A percentile compares a stretch with the other conserved stretches of the same genome.
Evolutionary conservation across 495 filamentous ascomycete species (phyloP).

Genomic region (Annulohypoxylon stygium): DNA sequence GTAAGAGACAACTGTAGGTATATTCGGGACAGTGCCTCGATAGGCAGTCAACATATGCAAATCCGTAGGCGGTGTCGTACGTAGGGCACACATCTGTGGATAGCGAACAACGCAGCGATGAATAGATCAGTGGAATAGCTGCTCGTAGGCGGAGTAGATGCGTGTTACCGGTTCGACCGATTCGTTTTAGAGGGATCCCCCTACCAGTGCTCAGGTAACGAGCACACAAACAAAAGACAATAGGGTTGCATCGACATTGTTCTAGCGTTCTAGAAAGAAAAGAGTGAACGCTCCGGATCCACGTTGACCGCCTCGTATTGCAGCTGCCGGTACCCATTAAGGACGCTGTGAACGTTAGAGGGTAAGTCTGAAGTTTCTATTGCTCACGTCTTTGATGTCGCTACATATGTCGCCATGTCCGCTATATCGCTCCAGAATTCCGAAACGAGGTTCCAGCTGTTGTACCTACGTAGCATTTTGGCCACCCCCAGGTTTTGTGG

Average conservation of each 20-base stretch:
- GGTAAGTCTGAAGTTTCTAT: constrained; percentile 32
- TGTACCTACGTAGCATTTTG: constrained; percentile 18
- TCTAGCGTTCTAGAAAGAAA: constrained; percentile 49
- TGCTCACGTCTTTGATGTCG: background rate
- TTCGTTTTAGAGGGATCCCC: constrained; percentile 4
- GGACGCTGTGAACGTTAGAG: background rate
- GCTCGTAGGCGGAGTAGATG: constrained; percentile 23
- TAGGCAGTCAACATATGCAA: constrained; percentile 44
- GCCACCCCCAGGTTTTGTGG: constrained; percentile 24
- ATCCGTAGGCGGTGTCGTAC: constrained; percentile 10
- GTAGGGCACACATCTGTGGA: constrained; percentile 3
- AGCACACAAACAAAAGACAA: constrained; percentile 15
- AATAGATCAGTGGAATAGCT: constrained; percentile 11
- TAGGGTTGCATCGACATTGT: constrained; percentile 38
- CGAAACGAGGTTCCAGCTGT: constrained; percentile 27
- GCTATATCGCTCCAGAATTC: constrained; percentile 30
- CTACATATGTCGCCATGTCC: background rate
- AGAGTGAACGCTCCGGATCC: constrained; percentile 25
- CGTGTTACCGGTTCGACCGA: constrained; percentile 37
- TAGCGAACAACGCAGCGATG: constrained; percentile 5
- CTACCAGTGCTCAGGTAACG: constrained; percentile 42
- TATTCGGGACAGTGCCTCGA: constrained; percentile 37
- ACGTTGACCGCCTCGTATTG: constrained; percentile 47
- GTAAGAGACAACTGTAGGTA: constrained; percentile 18
- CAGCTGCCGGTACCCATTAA: constrained; percentile 45